Evolutionary conservation across 805 yeast genomes (phyloP).

Genomic region (Myxozyma melibiosi): DNA sequence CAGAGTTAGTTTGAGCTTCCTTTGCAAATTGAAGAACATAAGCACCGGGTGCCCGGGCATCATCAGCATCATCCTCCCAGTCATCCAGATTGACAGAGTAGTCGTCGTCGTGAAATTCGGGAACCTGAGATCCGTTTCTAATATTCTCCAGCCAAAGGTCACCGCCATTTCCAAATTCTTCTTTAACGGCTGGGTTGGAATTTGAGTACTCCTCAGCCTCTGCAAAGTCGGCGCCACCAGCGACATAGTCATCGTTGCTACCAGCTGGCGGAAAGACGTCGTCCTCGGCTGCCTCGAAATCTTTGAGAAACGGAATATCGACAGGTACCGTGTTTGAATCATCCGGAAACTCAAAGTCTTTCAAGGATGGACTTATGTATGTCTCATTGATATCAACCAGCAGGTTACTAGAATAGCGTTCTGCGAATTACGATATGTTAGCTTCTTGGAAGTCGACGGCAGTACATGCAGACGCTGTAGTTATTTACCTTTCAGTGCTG

Average conservation of each 20-base stretch:
- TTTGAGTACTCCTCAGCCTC: not conserved
- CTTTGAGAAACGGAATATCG: constrained; percentile 25
- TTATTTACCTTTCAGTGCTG: constrained; percentile 23
- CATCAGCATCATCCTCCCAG: constrained; percentile 24
- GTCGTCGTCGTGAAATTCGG: constrained; percentile 9
- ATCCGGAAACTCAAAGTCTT: constrained; percentile 42
- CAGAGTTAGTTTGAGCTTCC: constrained; percentile 16
- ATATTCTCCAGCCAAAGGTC: constrained; percentile 28
- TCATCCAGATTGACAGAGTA: not conserved
- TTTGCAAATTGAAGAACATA: constrained; percentile 23
- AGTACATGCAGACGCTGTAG: not conserved
- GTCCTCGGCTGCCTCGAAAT: constrained; percentile 40
- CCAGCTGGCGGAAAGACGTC: not conserved
- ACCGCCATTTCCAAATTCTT: constrained; percentile 33
- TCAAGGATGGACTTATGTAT: constrained; percentile 70
- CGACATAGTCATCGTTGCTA: constrained; percentile 31
- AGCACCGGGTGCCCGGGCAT: constrained; percentile 35
- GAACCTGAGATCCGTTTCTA: constrained; percentile 5
- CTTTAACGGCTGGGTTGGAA: not conserved
- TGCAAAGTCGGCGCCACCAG: constrained; percentile 29
- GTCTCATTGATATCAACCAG: constrained; percentile 32
- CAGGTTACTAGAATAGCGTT: constrained; percentile 20
- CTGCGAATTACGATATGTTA: not conserved
- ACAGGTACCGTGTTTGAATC: constrained; percentile 21
- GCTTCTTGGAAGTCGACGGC: not conserved